Percentiles rank a stretch among this genome's conserved stretches.
phyloP scores from a whole-genome alignment of 2,329 filamentous ascomycete species.

The Thielaviopsis euricoi region DNA sequence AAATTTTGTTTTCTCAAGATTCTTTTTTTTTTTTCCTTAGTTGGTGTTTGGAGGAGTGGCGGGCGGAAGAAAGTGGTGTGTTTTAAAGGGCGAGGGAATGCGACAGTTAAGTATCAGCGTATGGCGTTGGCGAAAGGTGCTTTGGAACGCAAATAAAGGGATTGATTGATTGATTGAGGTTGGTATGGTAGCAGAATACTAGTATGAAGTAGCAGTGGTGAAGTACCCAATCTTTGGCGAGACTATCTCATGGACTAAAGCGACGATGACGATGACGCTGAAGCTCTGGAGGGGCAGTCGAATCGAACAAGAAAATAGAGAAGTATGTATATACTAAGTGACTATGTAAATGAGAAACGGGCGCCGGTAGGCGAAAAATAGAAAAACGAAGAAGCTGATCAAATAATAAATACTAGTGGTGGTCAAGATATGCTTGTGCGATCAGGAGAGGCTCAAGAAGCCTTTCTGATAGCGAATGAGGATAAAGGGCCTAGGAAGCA shows the following conservation, averaged over 20 bases:
- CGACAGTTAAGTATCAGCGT: not conserved
- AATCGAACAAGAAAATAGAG: not conserved
- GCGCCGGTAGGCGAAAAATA: not conserved
- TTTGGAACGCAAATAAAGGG: not conserved
- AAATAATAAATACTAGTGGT: not conserved
- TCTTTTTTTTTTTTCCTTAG: not conserved
- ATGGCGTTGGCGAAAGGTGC: not conserved
- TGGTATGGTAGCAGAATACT: not conserved
- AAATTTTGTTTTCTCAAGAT: not conserved
- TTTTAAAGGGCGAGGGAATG: not conserved
- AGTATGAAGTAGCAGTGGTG: not conserved
- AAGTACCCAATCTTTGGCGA: not conserved
- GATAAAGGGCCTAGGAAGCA: not conserved
- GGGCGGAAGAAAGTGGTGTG: not conserved
- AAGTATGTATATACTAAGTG: not conserved
- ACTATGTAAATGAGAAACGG: not conserved
- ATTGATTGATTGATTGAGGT: no score
- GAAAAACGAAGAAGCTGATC: not conserved
- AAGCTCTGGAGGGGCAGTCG: not conserved
- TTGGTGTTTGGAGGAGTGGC: not conserved
- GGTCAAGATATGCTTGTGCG: not conserved
- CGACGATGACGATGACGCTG: not conserved
- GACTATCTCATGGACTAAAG: not conserved
- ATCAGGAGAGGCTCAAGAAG: not conserved
- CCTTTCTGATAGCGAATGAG: slow-evolving; percentile 3